Conservation (phyloP, 495 filamentous ascomycete species). For the Daldinia childiae region DNA sequence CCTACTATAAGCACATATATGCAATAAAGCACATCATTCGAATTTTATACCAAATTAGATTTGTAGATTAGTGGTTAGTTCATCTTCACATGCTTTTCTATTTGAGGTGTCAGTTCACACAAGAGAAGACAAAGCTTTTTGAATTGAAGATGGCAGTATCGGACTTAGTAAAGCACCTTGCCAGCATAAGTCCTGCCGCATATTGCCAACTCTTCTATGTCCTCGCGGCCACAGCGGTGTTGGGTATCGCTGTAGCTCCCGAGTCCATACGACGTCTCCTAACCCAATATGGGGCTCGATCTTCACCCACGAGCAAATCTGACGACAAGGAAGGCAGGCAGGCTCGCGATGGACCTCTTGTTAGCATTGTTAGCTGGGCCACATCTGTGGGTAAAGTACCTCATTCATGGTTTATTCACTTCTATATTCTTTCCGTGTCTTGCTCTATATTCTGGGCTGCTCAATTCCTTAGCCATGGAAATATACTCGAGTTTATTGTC, state of each 20-base stretch:
- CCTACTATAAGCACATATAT: not conserved
- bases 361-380: constrained; percentile 42
- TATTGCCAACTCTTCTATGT: constrained; percentile 60
- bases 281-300: constrained; percentile 61
- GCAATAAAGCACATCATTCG: not conserved
- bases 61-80: not conserved
- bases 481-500: constrained; percentile 56
- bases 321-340: constrained; percentile 4
- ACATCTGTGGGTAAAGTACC: constrained; percentile 68
- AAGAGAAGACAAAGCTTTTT: not conserved
- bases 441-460: constrained; percentile 80
- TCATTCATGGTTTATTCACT: constrained; percentile 87
- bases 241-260: constrained; percentile 52
- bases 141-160: constrained; percentile 14
- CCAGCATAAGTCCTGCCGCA: constrained; percentile 46
- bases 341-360: constrained; percentile 29
- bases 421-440: constrained; percentile 77
- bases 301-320: constrained; percentile 15
- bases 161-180: constrained; percentile 11
- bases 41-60: not conserved
- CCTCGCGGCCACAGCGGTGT: constrained; percentile 50
- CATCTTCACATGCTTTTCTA: not conserved
- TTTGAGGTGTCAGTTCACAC: not conserved
- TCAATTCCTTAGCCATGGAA: constrained; percentile 70
- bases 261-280: constrained; percentile 52